phyloP scores from a whole-genome alignment of 495 filamentous ascomycete genomes.

The Xylaria telfairii region DNA sequence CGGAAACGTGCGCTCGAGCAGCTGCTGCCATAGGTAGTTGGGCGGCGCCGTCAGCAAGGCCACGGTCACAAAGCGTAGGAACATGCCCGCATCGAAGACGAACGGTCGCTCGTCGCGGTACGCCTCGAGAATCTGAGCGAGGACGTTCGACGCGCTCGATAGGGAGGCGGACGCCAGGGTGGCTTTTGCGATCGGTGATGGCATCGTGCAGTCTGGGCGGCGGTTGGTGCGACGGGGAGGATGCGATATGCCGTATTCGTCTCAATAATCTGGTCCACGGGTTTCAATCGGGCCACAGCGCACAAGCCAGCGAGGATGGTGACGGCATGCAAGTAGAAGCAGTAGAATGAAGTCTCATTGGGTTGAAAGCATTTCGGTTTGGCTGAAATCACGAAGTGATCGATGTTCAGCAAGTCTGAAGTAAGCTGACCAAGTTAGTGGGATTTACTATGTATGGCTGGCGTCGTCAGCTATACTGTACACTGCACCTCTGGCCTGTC shows the following conservation, averaged over 20 bases:
- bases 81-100: slow-evolving; percentile 35
- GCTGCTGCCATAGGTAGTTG: slow-evolving; percentile 43
- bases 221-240: neutral
- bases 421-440: neutral
- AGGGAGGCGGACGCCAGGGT: slow-evolving; percentile 39
- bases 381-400: neutral
- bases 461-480: slow-evolving; percentile 1
- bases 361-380: neutral
- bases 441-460: neutral
- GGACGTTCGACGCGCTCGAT: slow-evolving; percentile 39
- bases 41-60: slow-evolving; percentile 39
- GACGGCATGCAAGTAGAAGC: slow-evolving; percentile 6
- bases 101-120: slow-evolving; percentile 39
- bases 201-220: slow-evolving; percentile 25
- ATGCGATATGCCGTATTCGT: slow-evolving; percentile 3
- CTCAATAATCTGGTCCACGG: neutral
- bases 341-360: slow-evolving; percentile 18
- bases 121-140: slow-evolving; percentile 40
- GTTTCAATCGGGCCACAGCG: slow-evolving; percentile 18
- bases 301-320: slow-evolving; percentile 6
- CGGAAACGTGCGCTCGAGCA: slow-evolving; percentile 41
- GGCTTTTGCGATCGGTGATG: slow-evolving; percentile 41
- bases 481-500: neutral
- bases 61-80: slow-evolving; percentile 41
- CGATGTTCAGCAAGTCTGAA: neutral